Base-by-base conservation (phyloP, 2,329 filamentous ascomycete genomes). In the Septoria linicola region DNA sequence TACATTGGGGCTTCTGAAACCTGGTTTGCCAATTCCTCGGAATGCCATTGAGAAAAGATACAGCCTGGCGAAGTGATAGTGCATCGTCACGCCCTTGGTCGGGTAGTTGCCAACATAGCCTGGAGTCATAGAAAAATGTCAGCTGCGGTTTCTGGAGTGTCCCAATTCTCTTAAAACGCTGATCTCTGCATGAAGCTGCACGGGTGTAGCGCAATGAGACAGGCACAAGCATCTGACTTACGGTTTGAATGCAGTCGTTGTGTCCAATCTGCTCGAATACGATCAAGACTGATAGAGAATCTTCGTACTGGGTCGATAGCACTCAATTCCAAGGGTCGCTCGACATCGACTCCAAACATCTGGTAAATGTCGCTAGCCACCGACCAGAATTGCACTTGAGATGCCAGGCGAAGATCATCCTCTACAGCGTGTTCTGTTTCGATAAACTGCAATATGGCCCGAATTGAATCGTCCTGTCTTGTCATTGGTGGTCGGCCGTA, bases 401-500 rank as follows among this genome's bases (percentile, higher is more conserved):
- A 62, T 20, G 62, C 53, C 6, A 66, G 49, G 16, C 63, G 34
- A 20, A 57, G 55, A 45, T 66, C 66, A 45, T 61, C 56, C 57
- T 68, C 59, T 27, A 61, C 64, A 1, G 66, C 63, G 48, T 65
- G 62, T 43, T 66, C 58, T 16, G 57, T 63, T 14, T 68, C 55
- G 14, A 72, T 58, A 41, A 72, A 70, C 13, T 58, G 55, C 23
- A 63, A 51, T 7, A 62, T 58, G 8, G 57, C 59, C 45, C 60
- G 60, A 21, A 71, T 63, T 2, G 67, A 53, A 30, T 64, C 58
- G 42, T 65, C 65, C 32, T 70, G 64, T 31, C 65, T 56, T 21
- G 68, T 70, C 59, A 72, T 63, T 4, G 70, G 69, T 6, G 70
- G 70, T 36, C 69, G 55, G 6, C 70, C 68, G 35, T 68, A 70